Evolutionary conservation across 2,329 filamentous ascomycete genomes (phyloP).

Genomic region (Calonectria multiphialidica): DNA sequence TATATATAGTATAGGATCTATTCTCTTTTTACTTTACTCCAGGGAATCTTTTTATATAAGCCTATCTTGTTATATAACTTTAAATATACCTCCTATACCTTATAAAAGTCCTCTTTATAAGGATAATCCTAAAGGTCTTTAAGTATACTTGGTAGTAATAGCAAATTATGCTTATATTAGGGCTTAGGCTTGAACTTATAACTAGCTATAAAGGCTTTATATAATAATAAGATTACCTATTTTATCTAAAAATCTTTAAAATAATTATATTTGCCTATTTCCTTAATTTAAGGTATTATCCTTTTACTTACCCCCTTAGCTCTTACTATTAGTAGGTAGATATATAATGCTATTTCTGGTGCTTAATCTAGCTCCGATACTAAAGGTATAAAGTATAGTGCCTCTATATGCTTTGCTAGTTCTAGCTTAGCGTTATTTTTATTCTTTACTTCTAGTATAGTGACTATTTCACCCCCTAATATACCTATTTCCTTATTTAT

Average conservation of each 20-base stretch:
- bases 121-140: no score
- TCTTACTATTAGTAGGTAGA: not conserved
- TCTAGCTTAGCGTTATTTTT: not conserved
- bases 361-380: no score
- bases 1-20: not conserved
- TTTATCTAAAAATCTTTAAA: no score
- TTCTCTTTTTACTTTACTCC: not conserved
- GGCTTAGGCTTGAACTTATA: no score
- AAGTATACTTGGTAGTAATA: no score
- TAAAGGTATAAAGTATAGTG: not conserved
- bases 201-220: no score
- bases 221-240: no score
- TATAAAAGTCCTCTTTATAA: no score
- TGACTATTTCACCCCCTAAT: not conserved
- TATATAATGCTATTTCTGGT: not conserved
- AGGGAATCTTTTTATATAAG: not conserved
- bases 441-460: not conserved
- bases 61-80: not conserved
- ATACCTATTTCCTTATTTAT: not conserved
- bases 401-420: not conserved
- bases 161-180: no score
- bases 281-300: no score
- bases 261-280: no score
- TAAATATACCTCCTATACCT: not conserved
- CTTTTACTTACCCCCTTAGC: not conserved